These are phyloP conservation scores for Aspergillus piperis DNA, from an alignment of 2,329 filamentous ascomycete genomes.

Conservation along the genomic window DNA sequence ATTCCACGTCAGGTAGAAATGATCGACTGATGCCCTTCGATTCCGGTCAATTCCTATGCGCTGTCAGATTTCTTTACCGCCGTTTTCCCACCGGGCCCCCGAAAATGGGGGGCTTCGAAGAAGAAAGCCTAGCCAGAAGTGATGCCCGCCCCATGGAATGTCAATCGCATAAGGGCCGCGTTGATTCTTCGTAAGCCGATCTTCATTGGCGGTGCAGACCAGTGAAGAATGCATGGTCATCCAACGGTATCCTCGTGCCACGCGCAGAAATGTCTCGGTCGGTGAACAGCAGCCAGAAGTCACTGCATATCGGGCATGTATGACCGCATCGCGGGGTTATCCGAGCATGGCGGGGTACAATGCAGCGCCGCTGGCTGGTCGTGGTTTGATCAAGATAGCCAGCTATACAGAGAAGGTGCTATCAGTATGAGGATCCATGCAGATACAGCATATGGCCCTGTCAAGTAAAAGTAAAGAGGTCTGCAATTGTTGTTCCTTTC, in stretches of 20 bases:
- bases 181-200: not conserved
- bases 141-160: not conserved
- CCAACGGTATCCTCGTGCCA: not conserved
- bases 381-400: not conserved
- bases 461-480: not conserved
- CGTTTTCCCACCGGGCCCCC: not conserved
- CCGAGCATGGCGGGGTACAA: conserved; percentile 20
- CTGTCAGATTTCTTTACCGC: not conserved
- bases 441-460: not conserved
- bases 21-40: not conserved
- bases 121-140: not conserved
- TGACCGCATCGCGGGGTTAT: conserved; percentile 23
- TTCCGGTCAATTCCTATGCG: not conserved
- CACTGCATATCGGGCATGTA: conserved; percentile 8
- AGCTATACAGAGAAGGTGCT: not conserved
- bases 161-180: not conserved
- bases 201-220: not conserved
- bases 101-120: not conserved
- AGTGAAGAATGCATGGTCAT: not conserved
- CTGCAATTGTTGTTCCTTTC: not conserved
- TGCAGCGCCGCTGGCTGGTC: not conserved
- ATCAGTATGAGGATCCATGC: not conserved
- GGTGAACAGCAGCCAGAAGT: not conserved
- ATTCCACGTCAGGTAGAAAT: not conserved
- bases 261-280: not conserved